phyloP scores from a whole-genome alignment of 176 grass and related monocot species.

The Typha latifolia region DNA sequence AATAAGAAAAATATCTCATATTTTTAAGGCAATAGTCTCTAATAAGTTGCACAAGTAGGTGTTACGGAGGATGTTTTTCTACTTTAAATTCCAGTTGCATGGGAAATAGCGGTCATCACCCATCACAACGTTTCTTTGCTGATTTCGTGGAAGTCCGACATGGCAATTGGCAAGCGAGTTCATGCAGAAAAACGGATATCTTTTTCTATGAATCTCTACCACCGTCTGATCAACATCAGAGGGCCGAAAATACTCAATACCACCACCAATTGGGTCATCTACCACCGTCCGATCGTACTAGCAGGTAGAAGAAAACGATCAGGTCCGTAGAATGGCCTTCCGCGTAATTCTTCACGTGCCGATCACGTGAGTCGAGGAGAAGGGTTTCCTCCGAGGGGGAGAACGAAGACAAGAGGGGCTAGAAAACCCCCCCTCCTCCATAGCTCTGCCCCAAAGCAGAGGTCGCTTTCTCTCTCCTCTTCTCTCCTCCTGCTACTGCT shows the following conservation, averaged over 20 bases:
- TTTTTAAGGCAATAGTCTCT: no score
- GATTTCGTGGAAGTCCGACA: no score
- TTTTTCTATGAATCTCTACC: not conserved
- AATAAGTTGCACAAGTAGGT: no score
- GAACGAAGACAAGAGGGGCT: not conserved
- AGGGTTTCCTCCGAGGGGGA: conserved; percentile 1
- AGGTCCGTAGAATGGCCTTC: not conserved
- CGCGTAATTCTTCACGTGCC: not conserved
- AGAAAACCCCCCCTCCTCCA: not conserved
- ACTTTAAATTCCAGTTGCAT: no score
- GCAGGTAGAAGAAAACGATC: not conserved
- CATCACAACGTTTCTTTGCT: no score
- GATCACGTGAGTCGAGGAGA: not conserved
- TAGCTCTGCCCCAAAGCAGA: not conserved
- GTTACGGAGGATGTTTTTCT: no score
- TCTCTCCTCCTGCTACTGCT: not conserved
- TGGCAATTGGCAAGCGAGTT: no score
- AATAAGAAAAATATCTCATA: no score
- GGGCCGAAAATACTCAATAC: not conserved
- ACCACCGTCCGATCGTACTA: not conserved
- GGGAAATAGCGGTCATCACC: no score
- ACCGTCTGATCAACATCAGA: not conserved
- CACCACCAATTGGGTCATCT: not conserved
- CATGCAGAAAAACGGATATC: no score
- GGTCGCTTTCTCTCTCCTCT: not conserved